These are phyloP conservation scores for Microsporum canis DNA, from an alignment of 2,329 filamentous ascomycete species.

Conservation along the genomic window DNA sequence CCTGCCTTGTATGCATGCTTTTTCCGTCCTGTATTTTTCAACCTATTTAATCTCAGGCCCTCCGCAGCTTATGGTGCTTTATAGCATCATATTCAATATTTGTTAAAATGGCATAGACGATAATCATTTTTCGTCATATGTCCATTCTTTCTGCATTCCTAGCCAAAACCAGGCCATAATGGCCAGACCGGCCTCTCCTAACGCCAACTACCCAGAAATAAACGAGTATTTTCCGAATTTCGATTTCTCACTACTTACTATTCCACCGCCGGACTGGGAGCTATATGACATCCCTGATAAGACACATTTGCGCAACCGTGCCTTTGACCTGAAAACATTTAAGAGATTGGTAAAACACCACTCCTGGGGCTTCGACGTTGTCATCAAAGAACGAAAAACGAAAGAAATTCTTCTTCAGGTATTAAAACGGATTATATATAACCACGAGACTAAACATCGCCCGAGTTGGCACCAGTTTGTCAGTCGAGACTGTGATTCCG, in stretches of 20 bases:
- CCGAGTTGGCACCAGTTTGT: conserved; percentile 12
- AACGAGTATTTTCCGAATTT: conserved; percentile 12
- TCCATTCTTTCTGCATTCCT: neutral
- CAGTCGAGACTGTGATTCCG: conserved; percentile 12
- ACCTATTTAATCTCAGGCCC: neutral
- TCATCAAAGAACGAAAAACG: conserved; percentile 9
- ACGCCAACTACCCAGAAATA: conserved; percentile 6
- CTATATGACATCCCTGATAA: conserved; percentile 12
- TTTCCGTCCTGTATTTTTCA: neutral
- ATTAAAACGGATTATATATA: conserved; percentile 13
- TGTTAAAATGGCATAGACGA: neutral
- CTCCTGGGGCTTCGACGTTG: conserved; percentile 12
- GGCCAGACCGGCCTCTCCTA: neutral
- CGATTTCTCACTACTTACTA: conserved; percentile 7
- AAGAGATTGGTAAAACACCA: conserved; percentile 12
- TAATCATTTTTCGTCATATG: neutral
- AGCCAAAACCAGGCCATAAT: neutral
- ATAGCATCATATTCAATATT: neutral
- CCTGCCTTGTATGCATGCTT: neutral
- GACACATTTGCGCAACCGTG: conserved; percentile 9
- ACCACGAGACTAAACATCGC: conserved; percentile 10
- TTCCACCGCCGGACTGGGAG: conserved; percentile 10
- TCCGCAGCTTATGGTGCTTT: neutral
- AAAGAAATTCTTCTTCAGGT: conserved; percentile 11
- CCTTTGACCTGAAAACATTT: conserved; percentile 7